Evolutionary conservation across 805 yeast genomes (phyloP), one percentile per base, ranked within the genome.

Genomic region (Yamadazyma tumulicola): DNA sequence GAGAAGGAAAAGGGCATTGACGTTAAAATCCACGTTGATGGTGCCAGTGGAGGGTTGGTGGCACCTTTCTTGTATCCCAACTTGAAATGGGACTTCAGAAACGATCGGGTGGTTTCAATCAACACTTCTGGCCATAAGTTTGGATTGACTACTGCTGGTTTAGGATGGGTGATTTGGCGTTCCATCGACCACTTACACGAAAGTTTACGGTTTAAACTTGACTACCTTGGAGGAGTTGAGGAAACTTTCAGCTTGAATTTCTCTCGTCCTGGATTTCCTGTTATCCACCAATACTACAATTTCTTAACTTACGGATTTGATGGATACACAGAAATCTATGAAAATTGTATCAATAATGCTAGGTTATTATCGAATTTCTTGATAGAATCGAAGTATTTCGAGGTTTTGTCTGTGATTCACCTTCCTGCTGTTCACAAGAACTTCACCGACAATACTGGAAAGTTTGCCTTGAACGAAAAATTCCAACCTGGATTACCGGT

Each of bases 41-140:
- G 93, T 46, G 96, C 96, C 2, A 77, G 87, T 14, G 96, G 96
- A 38, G 97, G 83, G 1, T 77, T 88, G 54, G 74, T 88, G 27
- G 95, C 95, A 2, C 95, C 97, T 13, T 84, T 88, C 52, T 59
- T 77, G 19, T 81, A 72, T 54, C 94, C 95, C 4, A 74, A 81
- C 12, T 68, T 79, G 42, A 74, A 69, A 47, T 88, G 96, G 96
- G 96, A 87, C 57, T 89, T 88, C 64, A 64, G 79, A 42, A 55
- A 83, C 31, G 75, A 76, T 17, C 72, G 96, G 41, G 97, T 88
- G 30, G 77, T 74, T 43, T 79, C 89, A 19, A 87, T 88, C 62
- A 89, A 87, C 65, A 76, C 94, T 8, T 84, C 95, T 1, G 96
- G 96, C 39, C 97, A 88, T 65, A 88, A 88, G 63, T 88, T 85